Conservation (phyloP, 257 asterid genomes). For the Pogostemon cablin region DNA sequence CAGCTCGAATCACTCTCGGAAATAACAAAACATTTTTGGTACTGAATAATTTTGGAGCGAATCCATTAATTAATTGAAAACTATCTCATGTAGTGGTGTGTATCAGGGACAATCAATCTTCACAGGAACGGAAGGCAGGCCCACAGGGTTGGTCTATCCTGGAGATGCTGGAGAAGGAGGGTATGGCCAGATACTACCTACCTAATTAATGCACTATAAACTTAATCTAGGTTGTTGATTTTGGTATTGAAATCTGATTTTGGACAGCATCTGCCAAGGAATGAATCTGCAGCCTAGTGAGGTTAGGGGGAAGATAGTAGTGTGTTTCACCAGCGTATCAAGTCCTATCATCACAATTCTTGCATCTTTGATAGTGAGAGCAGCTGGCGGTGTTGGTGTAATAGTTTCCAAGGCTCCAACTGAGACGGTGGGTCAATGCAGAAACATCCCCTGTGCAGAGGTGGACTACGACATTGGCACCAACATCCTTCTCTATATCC, state of each 20-base stretch:
- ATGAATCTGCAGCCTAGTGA: conserved; percentile 8
- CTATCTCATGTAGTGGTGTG: background rate
- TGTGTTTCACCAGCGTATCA: conserved; percentile 44
- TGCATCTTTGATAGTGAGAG: conserved; percentile 24
- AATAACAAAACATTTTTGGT: conserved; percentile 47
- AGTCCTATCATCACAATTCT: conserved; percentile 23
- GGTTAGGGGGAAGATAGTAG: conserved; percentile 42
- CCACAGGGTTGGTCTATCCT: conserved; percentile 34
- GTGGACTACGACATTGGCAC: conserved; percentile 46
- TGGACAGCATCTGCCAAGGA: conserved; percentile 36
- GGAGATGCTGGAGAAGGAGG: conserved; percentile 33
- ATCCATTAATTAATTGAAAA: too few species aligned
- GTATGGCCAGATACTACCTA: background rate
- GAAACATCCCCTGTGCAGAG: conserved; percentile 43
- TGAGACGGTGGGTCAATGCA: conserved; percentile 32
- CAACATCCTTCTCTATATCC: conserved; percentile 42
- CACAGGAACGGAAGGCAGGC: conserved; percentile 32
- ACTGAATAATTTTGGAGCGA: background rate
- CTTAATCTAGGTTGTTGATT: too few species aligned
- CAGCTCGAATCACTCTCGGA: conserved; percentile 47
- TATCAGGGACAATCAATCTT: conserved; percentile 44
- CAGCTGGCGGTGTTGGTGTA: conserved; percentile 47
- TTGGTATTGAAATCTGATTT: background rate
- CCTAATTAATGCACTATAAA: background rate
- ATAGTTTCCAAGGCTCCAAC: conserved; percentile 40